Conservation (phyloP, 768 basidiomycete genomes). For the Suillus occidentalis region DNA sequence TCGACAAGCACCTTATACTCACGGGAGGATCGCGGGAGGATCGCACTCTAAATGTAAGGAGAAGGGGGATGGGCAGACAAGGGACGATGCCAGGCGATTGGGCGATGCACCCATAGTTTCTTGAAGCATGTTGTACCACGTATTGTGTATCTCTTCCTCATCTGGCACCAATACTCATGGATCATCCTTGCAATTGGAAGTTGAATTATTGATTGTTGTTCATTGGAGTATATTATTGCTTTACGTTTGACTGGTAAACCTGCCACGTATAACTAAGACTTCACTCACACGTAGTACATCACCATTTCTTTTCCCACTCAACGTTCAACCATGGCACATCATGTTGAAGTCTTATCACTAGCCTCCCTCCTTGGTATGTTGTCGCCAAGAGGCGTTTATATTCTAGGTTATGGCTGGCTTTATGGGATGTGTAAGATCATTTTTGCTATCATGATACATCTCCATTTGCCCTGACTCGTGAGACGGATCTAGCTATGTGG, state of each 20-base stretch:
- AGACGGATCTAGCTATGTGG: constrained; percentile 45
- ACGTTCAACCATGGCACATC: not conserved
- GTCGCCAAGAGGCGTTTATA: constrained; percentile 41
- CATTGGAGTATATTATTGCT: not conserved
- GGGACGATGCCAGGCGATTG: constrained; percentile 53
- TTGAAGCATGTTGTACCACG: not conserved
- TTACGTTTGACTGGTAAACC: not conserved
- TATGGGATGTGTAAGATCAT: constrained; percentile 64
- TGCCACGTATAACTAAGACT: not conserved
- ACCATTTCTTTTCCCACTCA: not conserved
- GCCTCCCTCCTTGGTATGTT: constrained; percentile 14
- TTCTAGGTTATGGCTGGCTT: constrained; percentile 59
- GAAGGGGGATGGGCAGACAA: constrained; percentile 46
- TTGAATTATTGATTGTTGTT: not conserved
- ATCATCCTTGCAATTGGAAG: not conserved
- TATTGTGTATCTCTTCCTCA: not conserved
- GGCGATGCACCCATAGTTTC: constrained; percentile 45
- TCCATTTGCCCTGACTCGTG: not conserved
- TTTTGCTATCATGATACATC: not conserved
- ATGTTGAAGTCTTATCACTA: not conserved
- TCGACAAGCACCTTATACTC: constrained; percentile 74
- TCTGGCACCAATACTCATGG: not conserved
- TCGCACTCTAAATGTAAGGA: constrained; percentile 43
- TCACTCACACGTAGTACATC: not conserved
- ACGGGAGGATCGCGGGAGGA: constrained; percentile 58